Base-by-base conservation (phyloP, 306 rosid species). In the Fragaria vesca region DNA sequence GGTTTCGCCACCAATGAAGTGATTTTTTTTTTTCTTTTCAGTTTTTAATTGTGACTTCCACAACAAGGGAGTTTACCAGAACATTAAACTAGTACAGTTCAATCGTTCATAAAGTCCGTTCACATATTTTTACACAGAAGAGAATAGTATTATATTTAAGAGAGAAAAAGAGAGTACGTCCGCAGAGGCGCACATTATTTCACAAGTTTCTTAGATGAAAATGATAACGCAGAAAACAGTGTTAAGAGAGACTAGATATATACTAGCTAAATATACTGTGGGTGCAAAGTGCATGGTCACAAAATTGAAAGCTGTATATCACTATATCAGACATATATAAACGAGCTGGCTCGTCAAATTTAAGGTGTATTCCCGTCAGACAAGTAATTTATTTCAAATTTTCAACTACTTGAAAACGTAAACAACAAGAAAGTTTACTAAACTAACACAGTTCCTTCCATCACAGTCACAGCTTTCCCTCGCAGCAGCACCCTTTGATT, bases 381-480 rank as follows among this genome's bases (percentile, higher is more conserved):
- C 21, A 52, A 52, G 10, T 18, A 6, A 52, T 18, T 52, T 8
- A 52, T 52, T 52, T 6, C 9, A 6, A 52, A 6, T 6, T 52
- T 18, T 20, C 24, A 6, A 52, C 0, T 18, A 24, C 5, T 52
- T 18, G 58, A 1, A 18, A 17, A 17, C n/a, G 17, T 50, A 5
- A 16, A 16, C 55, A 50, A 17, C 21, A 51, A 17, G 21, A 51
- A 2, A 57, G n/a, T 24, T 10, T 24, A 32, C 71, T 81, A 87
- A 76, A 81, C 89, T 50, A 93, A 67, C 82, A 93, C n/a, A 83
- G 68, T 43, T 5, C 97, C 97, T 85, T 93, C 88, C 92, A 88
- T 89, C 32, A 89, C 85, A 5, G 86, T 86, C 36, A 89, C 77
- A 55, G 90, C 96, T 77, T 87, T 93, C 38, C 96, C 97, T 12